Conservation (phyloP, 108 stramenopile genomes). For the Skeletonema potamos region DNA sequence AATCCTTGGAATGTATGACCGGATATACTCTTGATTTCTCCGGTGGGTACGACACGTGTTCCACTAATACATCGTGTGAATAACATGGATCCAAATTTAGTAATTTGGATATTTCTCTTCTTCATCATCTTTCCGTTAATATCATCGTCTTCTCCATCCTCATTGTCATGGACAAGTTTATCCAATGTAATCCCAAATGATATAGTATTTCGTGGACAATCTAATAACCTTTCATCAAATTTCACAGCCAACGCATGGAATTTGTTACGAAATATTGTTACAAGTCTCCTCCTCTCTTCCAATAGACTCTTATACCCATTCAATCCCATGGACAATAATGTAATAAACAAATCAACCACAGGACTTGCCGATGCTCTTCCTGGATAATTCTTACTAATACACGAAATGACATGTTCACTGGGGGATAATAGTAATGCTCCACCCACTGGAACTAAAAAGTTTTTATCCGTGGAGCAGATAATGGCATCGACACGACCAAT, state of each 20-base stretch:
- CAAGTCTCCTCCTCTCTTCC: slow-evolving; percentile 55
- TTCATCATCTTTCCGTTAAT: no score
- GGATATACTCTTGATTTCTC: slow-evolving; percentile 61
- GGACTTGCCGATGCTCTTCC: slow-evolving; percentile 95
- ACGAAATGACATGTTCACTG: slow-evolving; percentile 60
- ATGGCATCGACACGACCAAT: slow-evolving; percentile 97
- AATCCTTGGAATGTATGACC: slow-evolving; percentile 76
- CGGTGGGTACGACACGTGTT: slow-evolving; percentile 73
- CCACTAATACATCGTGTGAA: slow-evolving; percentile 97
- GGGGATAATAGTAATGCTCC: slow-evolving; percentile 92
- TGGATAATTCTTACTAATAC: slow-evolving; percentile 92
- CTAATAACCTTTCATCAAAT: slow-evolving; percentile 86
- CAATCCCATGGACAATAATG: slow-evolving; percentile 93
- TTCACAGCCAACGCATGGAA: slow-evolving; percentile 66
- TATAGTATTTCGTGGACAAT: slow-evolving; percentile 90
- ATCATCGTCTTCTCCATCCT: slow-evolving; percentile 10
- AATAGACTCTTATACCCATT: slow-evolving; percentile 76
- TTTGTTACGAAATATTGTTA: slow-evolving; percentile 50
- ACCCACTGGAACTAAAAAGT: slow-evolving; percentile 98
- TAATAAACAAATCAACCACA: slow-evolving; percentile 96
- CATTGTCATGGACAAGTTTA: slow-evolving; percentile 40
- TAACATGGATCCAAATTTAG: slow-evolving; percentile 96
- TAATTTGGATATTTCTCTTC: slow-evolving; percentile 50
- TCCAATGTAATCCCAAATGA: slow-evolving; percentile 95
- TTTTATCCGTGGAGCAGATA: slow-evolving; percentile 98